Base-by-base conservation (phyloP, 106 monocot genomes). In the Allium cepa region DNA sequence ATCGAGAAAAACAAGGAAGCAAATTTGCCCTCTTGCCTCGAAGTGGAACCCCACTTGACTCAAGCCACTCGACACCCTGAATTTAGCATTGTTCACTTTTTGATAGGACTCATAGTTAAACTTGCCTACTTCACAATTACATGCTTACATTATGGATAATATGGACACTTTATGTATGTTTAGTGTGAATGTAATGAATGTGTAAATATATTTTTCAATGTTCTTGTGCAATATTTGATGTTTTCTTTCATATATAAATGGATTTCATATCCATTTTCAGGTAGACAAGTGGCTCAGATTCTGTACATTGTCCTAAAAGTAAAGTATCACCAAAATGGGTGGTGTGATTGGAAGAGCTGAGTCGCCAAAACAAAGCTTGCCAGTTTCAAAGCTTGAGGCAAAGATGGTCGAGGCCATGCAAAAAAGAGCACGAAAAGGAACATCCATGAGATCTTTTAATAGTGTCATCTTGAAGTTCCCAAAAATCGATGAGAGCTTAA, bases 371-470 rank as follows among this genome's bases (percentile, higher is more conserved):
- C 82, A 72, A 59, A 66, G 75, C 26, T 57, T 49, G 8, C 72
- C 78, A 10, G 79, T 63, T 9, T 76, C 94, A 59, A 90, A 94
- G 71, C 90, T 94, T 51, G 94, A 94, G 50, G 78, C 59, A 6
- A 91, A 94, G 73, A 90, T 94, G 85, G 90, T 83, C 46, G 94
- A 87, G 73, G 81, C 90, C 28, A 90, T 94, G 90, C 69, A 69
- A 61, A 66, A 71, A 61, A 77, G 90, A 71, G 90, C 90, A 61
- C 57, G 59, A 14, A 46, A 79, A 62, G 94, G 94, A 65, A 82
- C 78, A 49, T 76, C 74, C 27, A 75, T 94, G 75, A 94, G 81
- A 57, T 87, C 90, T 66, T 94, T 94, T 59, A 78, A 91, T 47
- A 85, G 69, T 26, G 79, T 94, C 49, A 94, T 94, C 28, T 52